phyloP scores from a whole-genome alignment of 2,329 filamentous ascomycete genomes.

The Epichloe gansuensis region DNA sequence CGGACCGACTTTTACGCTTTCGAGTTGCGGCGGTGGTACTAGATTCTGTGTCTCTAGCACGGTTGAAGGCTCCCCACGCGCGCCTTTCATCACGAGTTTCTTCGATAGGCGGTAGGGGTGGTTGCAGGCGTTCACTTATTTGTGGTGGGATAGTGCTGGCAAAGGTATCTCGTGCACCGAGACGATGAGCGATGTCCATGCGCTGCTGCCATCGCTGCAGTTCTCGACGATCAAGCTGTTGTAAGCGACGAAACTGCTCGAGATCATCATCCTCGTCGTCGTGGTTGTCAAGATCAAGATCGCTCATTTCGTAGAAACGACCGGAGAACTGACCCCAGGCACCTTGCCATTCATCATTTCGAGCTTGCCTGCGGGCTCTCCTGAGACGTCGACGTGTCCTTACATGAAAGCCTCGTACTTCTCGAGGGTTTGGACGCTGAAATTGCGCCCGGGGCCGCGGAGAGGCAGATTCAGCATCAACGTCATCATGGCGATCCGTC shows the following conservation, averaged over 20 bases:
- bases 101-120: conserved; percentile 40
- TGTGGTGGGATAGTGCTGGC: conserved; percentile 43
- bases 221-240: conserved; percentile 43
- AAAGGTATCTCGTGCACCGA: conserved; percentile 64
- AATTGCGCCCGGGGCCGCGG: conserved; percentile 15
- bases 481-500: conserved; percentile 17
- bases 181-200: conserved; percentile 65
- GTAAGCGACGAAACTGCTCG: conserved; percentile 39
- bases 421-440: conserved; percentile 20
- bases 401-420: conserved; percentile 23
- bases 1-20: conserved; percentile 63
- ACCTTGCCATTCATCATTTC: conserved; percentile 77
- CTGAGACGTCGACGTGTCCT: conserved; percentile 47
- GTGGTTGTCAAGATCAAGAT: conserved; percentile 28
- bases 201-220: conserved; percentile 71
- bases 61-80: conserved; percentile 86
- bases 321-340: conserved; percentile 60
- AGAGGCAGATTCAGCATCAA: conserved; percentile 22
- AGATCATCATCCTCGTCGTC: conserved; percentile 59
- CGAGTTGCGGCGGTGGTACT: conserved; percentile 36
- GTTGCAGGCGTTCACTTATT: conserved; percentile 50
- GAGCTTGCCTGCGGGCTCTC: conserved; percentile 45
- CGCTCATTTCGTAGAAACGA: conserved; percentile 45
- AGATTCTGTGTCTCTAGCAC: conserved; percentile 57
- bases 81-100: conserved; percentile 69